phyloP scores from a whole-genome alignment of 2,329 filamentous ascomycete genomes.

The Calonectria multiphialidica region DNA sequence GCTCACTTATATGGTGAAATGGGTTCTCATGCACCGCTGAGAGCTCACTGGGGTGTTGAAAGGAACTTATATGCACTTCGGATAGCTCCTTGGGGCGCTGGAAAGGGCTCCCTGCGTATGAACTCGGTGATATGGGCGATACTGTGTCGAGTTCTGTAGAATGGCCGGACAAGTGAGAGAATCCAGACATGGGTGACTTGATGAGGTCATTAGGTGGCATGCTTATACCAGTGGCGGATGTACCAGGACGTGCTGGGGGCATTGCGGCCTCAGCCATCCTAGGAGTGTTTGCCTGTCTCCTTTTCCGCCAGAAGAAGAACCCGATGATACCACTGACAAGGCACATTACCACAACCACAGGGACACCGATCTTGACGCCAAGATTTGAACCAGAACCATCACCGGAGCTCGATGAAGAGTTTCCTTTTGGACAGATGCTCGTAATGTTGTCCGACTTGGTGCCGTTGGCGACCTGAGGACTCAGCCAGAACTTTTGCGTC shows the following conservation, averaged over 20 bases:
- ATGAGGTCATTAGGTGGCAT: neutral
- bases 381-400: neutral
- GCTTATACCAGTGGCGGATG: neutral
- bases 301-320: slow-evolving; percentile 2
- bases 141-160: neutral
- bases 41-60: neutral
- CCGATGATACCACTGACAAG: neutral
- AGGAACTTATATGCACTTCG: neutral
- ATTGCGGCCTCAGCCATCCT: neutral
- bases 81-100: neutral
- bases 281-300: neutral
- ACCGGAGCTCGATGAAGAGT: neutral
- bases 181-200: neutral
- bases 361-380: slow-evolving; percentile 9
- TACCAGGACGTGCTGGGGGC: neutral
- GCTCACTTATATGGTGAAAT: too few species aligned
- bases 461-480: slow-evolving; percentile 11
- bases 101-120: neutral
- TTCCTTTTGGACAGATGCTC: neutral
- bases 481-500: slow-evolving; percentile 14
- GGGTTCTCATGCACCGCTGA: neutral
- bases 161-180: neutral
- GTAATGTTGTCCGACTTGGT: slow-evolving; percentile 9
- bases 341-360: neutral
- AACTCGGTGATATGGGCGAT: neutral